phyloP scores from a whole-genome alignment of 2,329 filamentous ascomycete genomes.

The Exophiala sp. region DNA sequence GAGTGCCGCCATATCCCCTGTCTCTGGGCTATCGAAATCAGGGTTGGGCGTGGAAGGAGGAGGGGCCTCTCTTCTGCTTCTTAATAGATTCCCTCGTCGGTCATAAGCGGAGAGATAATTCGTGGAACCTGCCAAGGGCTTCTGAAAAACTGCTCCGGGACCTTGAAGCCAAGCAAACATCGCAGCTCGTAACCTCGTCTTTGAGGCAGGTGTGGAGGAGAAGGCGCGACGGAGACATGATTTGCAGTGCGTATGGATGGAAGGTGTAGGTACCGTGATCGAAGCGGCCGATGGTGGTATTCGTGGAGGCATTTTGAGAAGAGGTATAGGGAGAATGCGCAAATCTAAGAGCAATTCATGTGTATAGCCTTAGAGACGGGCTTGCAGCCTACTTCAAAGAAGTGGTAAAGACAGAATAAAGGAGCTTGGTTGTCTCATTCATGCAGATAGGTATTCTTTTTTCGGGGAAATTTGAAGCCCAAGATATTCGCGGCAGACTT shows the following conservation, averaged over 20 bases:
- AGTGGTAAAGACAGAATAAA: neutral
- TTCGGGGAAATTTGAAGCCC: too few species aligned
- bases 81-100: conserved; percentile 46
- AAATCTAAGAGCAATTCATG: neutral
- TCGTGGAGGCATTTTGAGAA: conserved; percentile 23
- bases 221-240: conserved; percentile 27
- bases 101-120: conserved; percentile 57
- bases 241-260: conserved; percentile 26
- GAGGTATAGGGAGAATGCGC: neutral
- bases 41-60: neutral
- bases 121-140: conserved; percentile 49
- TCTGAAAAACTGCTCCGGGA: conserved; percentile 47
- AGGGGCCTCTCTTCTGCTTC: conserved; percentile 25
- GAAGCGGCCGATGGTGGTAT: conserved; percentile 17
- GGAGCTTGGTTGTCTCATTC: too few species aligned
- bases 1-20: conserved; percentile 13
- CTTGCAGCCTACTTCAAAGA: neutral
- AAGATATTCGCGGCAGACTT: too few species aligned
- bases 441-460: too few species aligned
- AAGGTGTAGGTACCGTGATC: conserved; percentile 13
- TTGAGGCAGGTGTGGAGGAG: conserved; percentile 26
- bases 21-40: conserved; percentile 1
- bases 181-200: conserved; percentile 51
- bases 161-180: conserved; percentile 61
- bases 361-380: neutral